Evolutionary conservation across 2,329 filamentous ascomycete species (phyloP), one percentile per base, ranked within the genome.

Genomic region (Thermothelomyces thermophilus): DNA sequence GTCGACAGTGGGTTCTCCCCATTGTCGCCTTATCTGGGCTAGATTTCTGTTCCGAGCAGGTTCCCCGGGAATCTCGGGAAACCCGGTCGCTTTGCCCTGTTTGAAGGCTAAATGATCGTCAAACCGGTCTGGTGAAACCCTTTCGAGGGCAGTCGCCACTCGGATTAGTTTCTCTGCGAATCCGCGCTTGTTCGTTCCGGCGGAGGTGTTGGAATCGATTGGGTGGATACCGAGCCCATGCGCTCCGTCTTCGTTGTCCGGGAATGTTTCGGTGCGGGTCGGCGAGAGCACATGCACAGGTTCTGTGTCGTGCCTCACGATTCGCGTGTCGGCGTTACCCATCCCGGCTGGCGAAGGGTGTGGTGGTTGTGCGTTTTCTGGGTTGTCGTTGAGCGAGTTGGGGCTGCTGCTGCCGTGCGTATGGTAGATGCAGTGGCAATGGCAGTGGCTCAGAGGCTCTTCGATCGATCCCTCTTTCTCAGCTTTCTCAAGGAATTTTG

Each of bases 11-110:
- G 49, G 57, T 3, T 54, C 60, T 34, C 70, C 72, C 50, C 73
- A 79, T 4, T 60, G 58, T 26, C 68, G 63, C 40, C 64, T 67
- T 22, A 73, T 70, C 3, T 64, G 56, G 16, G 53, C 45, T 1
- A 79, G 58, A 0, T 61, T 56, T 1, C 56, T 59, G 41, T 79
- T 79, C 26, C 75, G 69, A 2, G 63, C 52, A 1, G 53, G 57
- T 55, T 83, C 79, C 2, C 77, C 80, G 0, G 80, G 80, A 0
- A 79, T 67, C 47, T 74, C 70, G 0, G 80, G 80, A 41, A 73
- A 83, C n/a, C 70, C 66, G n/a, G 64, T 60, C 3, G 74, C 72
- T 37, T 65, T 66, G 16, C 73, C 70, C 3, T 63, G 64, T 41
- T 69, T 70, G 56, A 79, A 80, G 1, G 70, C 70, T 5, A 11